phyloP scores from a whole-genome alignment of 1,139 yeast species.

The Geotrichum carabidarum region DNA sequence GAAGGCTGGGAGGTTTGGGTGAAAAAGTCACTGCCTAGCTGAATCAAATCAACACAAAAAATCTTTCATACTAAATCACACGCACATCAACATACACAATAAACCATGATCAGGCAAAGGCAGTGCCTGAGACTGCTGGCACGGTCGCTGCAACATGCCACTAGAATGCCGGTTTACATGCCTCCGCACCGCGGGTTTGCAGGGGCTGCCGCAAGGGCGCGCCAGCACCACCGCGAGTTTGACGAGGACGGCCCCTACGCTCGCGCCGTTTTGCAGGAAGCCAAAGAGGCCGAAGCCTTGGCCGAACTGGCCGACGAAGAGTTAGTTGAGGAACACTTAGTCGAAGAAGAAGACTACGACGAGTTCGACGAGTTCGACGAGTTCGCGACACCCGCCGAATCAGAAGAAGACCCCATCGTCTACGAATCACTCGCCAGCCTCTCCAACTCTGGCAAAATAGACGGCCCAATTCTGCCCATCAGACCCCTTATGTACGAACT shows the following conservation, averaged over 20 bases:
- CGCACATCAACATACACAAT: neutral
- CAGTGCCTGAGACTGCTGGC: neutral
- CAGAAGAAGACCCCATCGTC: neutral
- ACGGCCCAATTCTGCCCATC: constrained; percentile 24
- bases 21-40: neutral
- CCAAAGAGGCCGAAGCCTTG: constrained; percentile 1
- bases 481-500: constrained; percentile 24
- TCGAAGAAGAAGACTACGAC: neutral
- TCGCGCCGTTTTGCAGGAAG: neutral
- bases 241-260: constrained; percentile 16
- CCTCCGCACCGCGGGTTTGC: constrained; percentile 3
- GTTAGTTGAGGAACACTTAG: neutral
- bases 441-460: constrained; percentile 8
- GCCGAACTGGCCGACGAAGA: neutral
- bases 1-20: neutral
- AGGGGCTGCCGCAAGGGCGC: neutral
- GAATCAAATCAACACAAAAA: no score
- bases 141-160: neutral
- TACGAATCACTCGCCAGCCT: constrained; percentile 8
- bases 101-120: constrained; percentile 2
- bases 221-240: constrained; percentile 18
- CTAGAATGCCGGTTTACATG: neutral
- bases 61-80: no score
- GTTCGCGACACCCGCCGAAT: neutral
- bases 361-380: constrained; percentile 6